These are phyloP conservation scores for Theileria orientalis DNA, from an alignment of 169 alveolate genomes.

Conservation along the genomic window DNA sequence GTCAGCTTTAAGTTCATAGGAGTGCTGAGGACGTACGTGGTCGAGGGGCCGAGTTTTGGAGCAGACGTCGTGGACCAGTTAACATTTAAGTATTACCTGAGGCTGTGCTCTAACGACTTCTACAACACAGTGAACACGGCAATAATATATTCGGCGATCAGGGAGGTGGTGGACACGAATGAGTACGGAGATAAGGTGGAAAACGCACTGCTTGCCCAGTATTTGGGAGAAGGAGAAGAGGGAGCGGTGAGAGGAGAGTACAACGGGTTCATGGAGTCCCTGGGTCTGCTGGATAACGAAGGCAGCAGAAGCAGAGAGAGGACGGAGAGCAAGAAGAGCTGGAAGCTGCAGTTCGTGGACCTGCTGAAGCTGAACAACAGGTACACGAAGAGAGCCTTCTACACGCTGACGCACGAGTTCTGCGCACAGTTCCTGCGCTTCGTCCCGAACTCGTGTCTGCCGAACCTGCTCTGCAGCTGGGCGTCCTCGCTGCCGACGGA, in stretches of 20 bases:
- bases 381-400: neutral
- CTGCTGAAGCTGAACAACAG: conserved; percentile 11
- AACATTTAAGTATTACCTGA: neutral
- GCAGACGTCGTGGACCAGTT: neutral
- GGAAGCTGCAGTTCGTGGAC: neutral
- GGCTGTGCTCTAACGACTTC: conserved; percentile 3
- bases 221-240: neutral
- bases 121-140: neutral
- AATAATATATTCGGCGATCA: neutral
- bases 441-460: neutral
- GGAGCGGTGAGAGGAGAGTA: too few relatives aligned
- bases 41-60: too few relatives aligned
- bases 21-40: neutral
- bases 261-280: neutral
- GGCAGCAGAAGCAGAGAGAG: neutral
- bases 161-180: neutral
- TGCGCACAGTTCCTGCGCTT: neutral
- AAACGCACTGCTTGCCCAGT: neutral
- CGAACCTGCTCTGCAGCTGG: conserved; percentile 12
- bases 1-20: neutral
- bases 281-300: neutral
- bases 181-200: conserved; percentile 4
- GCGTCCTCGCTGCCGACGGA: conserved; percentile 45
- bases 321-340: neutral
- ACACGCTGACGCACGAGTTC: neutral